Conservation (phyloP, 768 basidiomycete species). For the Dioszegia aurantiaca region DNA sequence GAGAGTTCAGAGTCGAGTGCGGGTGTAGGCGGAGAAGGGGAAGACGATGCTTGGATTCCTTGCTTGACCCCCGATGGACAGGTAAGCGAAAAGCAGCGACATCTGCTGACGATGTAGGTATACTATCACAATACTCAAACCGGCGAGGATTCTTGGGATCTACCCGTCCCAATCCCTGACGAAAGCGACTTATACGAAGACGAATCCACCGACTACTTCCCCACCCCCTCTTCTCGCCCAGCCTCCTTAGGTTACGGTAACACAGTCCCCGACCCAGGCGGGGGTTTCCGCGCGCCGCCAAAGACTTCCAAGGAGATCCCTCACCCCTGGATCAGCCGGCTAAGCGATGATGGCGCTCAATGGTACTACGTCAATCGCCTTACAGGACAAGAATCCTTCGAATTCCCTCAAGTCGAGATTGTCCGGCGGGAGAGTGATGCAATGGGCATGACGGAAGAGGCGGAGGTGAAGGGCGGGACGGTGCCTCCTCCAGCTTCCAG, state of each 20-base stretch:
- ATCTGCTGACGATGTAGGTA: constrained; percentile 59
- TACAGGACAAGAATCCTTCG: constrained; percentile 58
- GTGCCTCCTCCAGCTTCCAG: constrained; percentile 2
- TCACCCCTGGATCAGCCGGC: constrained; percentile 73
- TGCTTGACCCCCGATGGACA: constrained; percentile 76
- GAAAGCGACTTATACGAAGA: constrained; percentile 23
- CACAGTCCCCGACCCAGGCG: constrained; percentile 45
- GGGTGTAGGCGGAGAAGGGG: constrained; percentile 4
- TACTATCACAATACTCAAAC: constrained; percentile 82
- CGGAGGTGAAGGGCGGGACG: background rate
- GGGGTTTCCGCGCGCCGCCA: constrained; percentile 26
- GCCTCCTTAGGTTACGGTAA: constrained; percentile 49
- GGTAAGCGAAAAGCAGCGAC: constrained; percentile 55
- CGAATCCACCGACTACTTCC: constrained; percentile 24
- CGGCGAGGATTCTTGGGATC: constrained; percentile 64
- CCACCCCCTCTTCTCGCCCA: constrained; percentile 9
- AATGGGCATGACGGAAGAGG: constrained; percentile 9
- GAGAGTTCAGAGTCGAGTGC: constrained; percentile 1
- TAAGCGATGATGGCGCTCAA: constrained; percentile 77
- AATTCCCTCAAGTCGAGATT: constrained; percentile 18
- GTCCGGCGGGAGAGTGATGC: constrained; percentile 9
- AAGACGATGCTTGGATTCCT: constrained; percentile 78
- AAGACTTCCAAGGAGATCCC: constrained; percentile 26
- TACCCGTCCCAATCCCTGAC: constrained; percentile 57
- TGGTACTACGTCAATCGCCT: constrained; percentile 75